Evolutionary conservation across 192 early-diverging fungal genomes (phyloP), one percentile per base, ranked within the genome.

Genomic region (Coemansia sp.): DNA sequence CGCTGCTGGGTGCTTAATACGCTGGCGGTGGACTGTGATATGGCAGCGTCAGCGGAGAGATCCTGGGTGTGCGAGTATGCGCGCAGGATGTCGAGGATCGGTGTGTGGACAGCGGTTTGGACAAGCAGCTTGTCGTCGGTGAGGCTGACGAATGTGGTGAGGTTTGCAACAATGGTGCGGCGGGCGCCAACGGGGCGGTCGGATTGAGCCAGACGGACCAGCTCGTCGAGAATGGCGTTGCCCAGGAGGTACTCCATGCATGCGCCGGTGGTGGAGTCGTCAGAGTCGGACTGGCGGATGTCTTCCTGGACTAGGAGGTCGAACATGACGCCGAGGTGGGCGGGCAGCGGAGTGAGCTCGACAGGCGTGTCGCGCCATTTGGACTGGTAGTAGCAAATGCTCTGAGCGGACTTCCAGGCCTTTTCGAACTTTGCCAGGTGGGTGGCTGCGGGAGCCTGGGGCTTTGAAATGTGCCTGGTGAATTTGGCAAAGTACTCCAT

Each of bases 181-280:
- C 92, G 83, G 57, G 92, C 87, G 36, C 92, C 93, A 6, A 75
- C 57, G 15, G 95, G 95, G 54, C 83, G 76, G 71, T 97, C 95
- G 1, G 64, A 65, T 60, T 91, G 89, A 7, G 91, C 86, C 48
- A 92, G 82, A 38, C 82, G 77, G 38, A 96, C 92, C 42, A 98
- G 82, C 50, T 88, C 81, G 15, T 83, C 83, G n/a, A 98, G 72
- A 29, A 98, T 82, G 57, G 85, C 85, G 61, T 91, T 92, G 45
- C 87, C 89, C 62, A 98, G 80, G 57, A 95, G 89, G 37, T 90
- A 86, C 67, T 97, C 95, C 82, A 94, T 93, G 72, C 93, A 95
- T 0, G 90, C 86, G 27, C 92, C 94, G 0, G 89, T 89, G 7
- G 87, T 80, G 34, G 81, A 84, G 52, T 89, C 88, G 64, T 92